Evolutionary conservation across 2,329 filamentous ascomycete genomes (phyloP), one percentile per base, ranked within the genome.

Genomic region (Aureobasidium vineae): DNA sequence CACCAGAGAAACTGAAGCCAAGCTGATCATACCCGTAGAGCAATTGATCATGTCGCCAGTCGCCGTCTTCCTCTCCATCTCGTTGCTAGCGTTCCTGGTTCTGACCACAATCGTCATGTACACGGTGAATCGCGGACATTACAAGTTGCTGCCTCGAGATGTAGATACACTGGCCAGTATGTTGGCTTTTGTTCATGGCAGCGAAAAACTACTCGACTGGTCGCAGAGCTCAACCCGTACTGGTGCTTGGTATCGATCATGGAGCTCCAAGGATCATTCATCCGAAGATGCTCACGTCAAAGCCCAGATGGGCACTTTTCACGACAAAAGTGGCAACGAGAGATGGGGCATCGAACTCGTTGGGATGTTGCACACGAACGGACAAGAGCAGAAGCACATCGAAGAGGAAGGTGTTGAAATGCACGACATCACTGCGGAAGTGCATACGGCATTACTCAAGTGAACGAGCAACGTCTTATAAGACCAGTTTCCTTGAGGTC

Each of bases 1-100:
- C 2, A 11, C 10, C 33, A 36, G 33, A 36, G 33, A 36, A 13
- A 36, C 33, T 13, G 10, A 36, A 36, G 33, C 33, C 33, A 36
- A 13, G 33, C 33, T 36, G 10, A 36, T 36, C 33, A 36, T 57
- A 10, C 54, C 54, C 5, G 21, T 43, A 4, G 54, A 57, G 15
- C 54, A 57, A 28, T 11, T 57, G 3, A n/a, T 57, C 54, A 57
- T 57, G 54, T 57, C 54, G 7, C 54, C 54, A 6, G 40, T 43
- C 15, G 54, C 54, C 21, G n/a, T 43, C 36, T 43, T 16, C 6
- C 21, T 57, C 2, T 43, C 21, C 11, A 26, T 43, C 1, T 26
- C 36, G 11, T 6, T 57, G 5, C 23, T 57, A 3, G n/a, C 16
- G 15, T 26, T 57, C 21, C 16, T 57, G n/a, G n/a, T 57, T 13